Base-by-base conservation (phyloP, 1,139 yeast species). In the Hemisphaericaspora xylofermentans region DNA sequence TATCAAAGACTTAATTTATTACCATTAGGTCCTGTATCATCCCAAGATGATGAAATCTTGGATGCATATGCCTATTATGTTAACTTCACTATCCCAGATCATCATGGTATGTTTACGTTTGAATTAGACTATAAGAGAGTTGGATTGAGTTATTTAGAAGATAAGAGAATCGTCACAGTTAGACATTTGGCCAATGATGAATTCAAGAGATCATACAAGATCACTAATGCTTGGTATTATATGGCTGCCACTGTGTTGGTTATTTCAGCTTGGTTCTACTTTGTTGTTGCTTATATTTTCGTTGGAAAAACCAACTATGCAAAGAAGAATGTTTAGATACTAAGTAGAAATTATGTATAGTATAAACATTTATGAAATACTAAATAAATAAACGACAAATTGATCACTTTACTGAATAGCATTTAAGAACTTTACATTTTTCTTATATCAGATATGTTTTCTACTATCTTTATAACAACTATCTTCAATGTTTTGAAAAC, bases 111-210 rank as follows among this genome's bases (percentile, higher is more conserved):
- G 78, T 94, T 89, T 66, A 88, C 97, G 3, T 88, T 88, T 63
- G 77, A 78, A 48, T 74, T 87, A 38, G 85, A 85, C 54, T 91
- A 91, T 69, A 78, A 79, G 62, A 81, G 96, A 57, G 71, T 79
- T n/a, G 98, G 98, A 7, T 71, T 76, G 51, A 74, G 86, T 24
- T 88, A 71, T 61, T 63, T 93, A 46, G 71, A 71, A 15, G 88
- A 84, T 55, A 75, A 78, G 47, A 74, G 75, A 45, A 82, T 85
- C 14, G 89, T 89, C 36, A 82, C 98, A 2, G 84, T 94, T 37
- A 82, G 98, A 62, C 98, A 94, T 63, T 77, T 88, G 57, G 97
- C 98, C 46, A 93, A 91, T 61, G 96, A 93, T 61, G 98, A 94
- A 67, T 94, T 84, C 71, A 84, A 85, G 50, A 80, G 98, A 64